These are phyloP conservation scores for Phytophthora brassicae DNA, from an alignment of 352 stramenopile species.

Conservation along the genomic window DNA sequence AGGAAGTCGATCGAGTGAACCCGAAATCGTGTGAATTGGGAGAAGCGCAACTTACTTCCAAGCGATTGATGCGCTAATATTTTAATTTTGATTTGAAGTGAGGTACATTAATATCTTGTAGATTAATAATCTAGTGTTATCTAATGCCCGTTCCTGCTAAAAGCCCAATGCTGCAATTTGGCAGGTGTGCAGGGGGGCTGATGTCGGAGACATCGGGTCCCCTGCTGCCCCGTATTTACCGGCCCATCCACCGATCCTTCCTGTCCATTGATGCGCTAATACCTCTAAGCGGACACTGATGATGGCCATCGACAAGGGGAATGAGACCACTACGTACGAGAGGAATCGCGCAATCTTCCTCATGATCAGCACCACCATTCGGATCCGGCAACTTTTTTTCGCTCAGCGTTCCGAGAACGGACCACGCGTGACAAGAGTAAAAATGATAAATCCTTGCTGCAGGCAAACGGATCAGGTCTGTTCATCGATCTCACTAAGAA, in stretches of 20 bases:
- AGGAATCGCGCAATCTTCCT: constrained; percentile 46
- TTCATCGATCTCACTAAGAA: constrained; percentile 66
- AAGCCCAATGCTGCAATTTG: too few relatives aligned
- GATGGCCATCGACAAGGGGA: constrained; percentile 51
- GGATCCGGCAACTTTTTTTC: constrained; percentile 50
- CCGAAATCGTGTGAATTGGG: constrained; percentile 25
- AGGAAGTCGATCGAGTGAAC: constrained; percentile 23
- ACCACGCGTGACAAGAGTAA: constrained; percentile 43
- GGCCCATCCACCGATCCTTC: too few relatives aligned
- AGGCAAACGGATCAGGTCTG: constrained; percentile 53
- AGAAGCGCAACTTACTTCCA: constrained; percentile 51
- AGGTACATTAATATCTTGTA: too few relatives aligned
- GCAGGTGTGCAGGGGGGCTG: too few relatives aligned
- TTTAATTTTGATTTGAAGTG: too few relatives aligned
- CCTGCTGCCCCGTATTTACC: too few relatives aligned
- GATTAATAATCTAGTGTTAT: too few relatives aligned
- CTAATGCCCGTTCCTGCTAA: too few relatives aligned
- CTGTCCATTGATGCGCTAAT: too few relatives aligned
- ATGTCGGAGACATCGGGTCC: too few relatives aligned
- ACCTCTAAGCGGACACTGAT: constrained; percentile 37
- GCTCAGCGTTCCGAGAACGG: constrained; percentile 53
- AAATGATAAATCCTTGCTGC: constrained; percentile 45
- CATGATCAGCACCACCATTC: constrained; percentile 48
- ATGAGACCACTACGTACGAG: constrained; percentile 43
- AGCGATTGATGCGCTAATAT: constrained; percentile 46